phyloP scores from a whole-genome alignment of 192 early-diverging fungal genomes.

The Backusella circina region DNA sequence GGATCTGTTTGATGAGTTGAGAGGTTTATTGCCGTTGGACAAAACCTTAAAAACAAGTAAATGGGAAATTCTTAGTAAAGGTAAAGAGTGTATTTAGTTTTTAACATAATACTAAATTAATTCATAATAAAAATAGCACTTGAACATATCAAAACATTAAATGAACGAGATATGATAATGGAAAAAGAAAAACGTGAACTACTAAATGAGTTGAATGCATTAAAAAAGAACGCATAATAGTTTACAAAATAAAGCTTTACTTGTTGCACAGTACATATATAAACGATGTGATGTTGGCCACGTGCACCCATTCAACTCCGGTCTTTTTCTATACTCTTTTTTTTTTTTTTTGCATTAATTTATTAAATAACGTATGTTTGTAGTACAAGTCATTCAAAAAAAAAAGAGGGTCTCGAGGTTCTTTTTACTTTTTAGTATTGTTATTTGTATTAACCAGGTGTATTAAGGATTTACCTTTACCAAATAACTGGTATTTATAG shows the following conservation, averaged over 20 bases:
- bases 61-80: slow-evolving; percentile 88
- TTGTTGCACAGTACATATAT: not conserved
- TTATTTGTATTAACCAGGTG: not conserved
- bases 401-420: not conserved
- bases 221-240: not conserved
- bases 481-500: no score
- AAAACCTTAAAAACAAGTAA: slow-evolving; percentile 80
- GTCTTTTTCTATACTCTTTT: not conserved
- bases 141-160: slow-evolving; percentile 45
- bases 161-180: slow-evolving; percentile 40
- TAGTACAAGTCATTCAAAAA: not conserved
- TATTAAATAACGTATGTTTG: not conserved
- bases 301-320: not conserved
- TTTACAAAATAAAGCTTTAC: no score
- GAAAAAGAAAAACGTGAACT: slow-evolving; percentile 31
- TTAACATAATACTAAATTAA: not conserved
- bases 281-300: not conserved
- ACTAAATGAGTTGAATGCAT: slow-evolving; percentile 9
- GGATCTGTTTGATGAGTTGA: slow-evolving; percentile 81
- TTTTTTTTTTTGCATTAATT: not conserved
- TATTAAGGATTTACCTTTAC: not conserved
- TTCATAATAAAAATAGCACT: slow-evolving; percentile 37
- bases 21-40: slow-evolving; percentile 72
- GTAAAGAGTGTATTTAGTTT: slow-evolving; percentile 25
- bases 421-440: not conserved